Evolutionary conservation across 345 rosid genomes (phyloP), one percentile per base, ranked within the genome.

Genomic region (Lumnitzera racemosa): DNA sequence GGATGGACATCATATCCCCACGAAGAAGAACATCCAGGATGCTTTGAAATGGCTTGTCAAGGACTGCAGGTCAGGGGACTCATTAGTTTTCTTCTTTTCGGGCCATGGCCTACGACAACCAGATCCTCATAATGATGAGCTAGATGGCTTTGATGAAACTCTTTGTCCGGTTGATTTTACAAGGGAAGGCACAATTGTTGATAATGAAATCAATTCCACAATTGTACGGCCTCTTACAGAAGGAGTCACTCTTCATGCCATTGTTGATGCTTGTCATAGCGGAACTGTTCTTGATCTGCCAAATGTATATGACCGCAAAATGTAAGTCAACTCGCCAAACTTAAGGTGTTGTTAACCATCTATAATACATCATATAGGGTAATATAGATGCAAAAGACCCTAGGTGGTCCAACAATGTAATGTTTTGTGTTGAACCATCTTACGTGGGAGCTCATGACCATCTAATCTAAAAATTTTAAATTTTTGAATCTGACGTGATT

Each of bases 201-300:
- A 80, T 46, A 73, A 79, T 24, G 67, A 82, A 9, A 79, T 85
- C 4, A 76, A 85, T 57, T 15, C 73, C 5, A 46, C 62, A 59
- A 75, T 85, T 10, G 88, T 85, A 8, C 46, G 65, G 63, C 88
- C 86, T 0, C 78, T 85, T 13, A 57, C 20, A 2, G 3, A 46
- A 4, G 86, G 81, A 23, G 86, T 80, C 27, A 80, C 68, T 13
- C 88, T 85, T 61, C 86, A 82, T 50, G 84, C 88, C 56, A 72
- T 85, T 27, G 70, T 85, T 29, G 88, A 85, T 68, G 78, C 88
- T 55, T 85, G 91, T 58, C 91, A 85, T 49, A 85, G 91, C 49
- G 88, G 86, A 50, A 85, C 91, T 15, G 66, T 83, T 25, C 81
- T 85, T 15, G 91, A 85, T 68, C 82, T 85, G 20, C 41, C 66